Base-by-base conservation (phyloP, 2,329 filamentous ascomycete species). In the Aspergillus sp. region DNA sequence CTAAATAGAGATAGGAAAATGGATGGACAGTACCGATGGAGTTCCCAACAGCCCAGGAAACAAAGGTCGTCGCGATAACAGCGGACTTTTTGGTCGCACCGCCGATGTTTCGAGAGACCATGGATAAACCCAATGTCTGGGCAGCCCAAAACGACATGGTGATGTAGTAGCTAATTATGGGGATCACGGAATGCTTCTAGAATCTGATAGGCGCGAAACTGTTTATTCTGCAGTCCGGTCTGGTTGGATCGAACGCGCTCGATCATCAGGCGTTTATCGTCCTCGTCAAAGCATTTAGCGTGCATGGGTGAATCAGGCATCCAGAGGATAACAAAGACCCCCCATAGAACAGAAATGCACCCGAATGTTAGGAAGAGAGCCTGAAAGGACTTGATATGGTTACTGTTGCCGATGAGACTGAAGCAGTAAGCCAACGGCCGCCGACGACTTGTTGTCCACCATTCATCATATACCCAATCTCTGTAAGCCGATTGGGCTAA, bases 101-200 rank as follows among this genome's bases (percentile, higher is more conserved):
- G 27, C 85, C 89, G 11, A 90, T 78, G 66, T 91, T 91, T 15
- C 87, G 82, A 0, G 84, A 85, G 57, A 90, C 81, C 78, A 91
- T 82, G 15, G 86, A 87, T 64, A 91, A 80, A 8, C 82, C 79
- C 12, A 90, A 77, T 2, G 86, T 88, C 66, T 89, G 84, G 0
- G 87, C 88, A 0, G 88, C 87, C 88, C 88, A 91, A 81, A 92
- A 92, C 5, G 87, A 90, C 19, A 91, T 80, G 0, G 86, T 87
- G 61, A 91, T 87, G 75, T 91, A 92, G 79, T 91, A 92, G 67
- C 81, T 84, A 66, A 91, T 84, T 14, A 91, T 91, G 87, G 1
- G 87, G 87, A 63, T 92, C 89, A 0, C 71, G 72, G 9, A 90
- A 73, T 0, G 85, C 82, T 63, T 86, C 83, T 61, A 75, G 78